Conservation (phyloP, 2,329 filamentous ascomycete genomes). For the Fusarium sp. region DNA sequence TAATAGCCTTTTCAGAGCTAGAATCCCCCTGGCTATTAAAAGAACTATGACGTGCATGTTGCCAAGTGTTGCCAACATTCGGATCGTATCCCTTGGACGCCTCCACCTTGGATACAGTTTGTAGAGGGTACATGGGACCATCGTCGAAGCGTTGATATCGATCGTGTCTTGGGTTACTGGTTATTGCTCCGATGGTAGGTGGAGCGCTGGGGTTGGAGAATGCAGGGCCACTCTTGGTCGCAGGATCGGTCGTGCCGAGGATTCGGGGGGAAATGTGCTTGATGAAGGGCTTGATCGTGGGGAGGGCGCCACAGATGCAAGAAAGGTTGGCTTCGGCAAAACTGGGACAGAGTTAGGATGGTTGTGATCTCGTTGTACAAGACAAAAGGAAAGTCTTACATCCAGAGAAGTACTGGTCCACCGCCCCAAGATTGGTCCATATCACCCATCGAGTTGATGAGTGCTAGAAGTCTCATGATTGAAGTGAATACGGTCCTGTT, state of each 20-base stretch:
- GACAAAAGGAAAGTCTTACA: not conserved
- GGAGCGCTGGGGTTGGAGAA: conserved; percentile 19
- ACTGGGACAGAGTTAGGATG: not conserved
- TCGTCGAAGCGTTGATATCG: conserved; percentile 17
- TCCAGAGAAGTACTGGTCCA: conserved; percentile 27
- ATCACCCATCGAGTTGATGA: conserved; percentile 14
- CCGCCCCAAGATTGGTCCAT: conserved; percentile 16
- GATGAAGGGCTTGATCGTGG: conserved; percentile 26
- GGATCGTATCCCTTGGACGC: not conserved
- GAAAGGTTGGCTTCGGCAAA: conserved; percentile 30
- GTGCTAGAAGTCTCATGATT: conserved; percentile 21
- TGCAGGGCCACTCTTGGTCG: conserved; percentile 1
- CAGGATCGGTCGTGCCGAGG: not conserved
- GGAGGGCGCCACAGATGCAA: conserved; percentile 21
- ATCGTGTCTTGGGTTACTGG: not conserved
- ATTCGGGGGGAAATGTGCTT: conserved; percentile 25
- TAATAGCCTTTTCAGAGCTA: conserved; percentile 18
- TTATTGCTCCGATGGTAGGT: conserved; percentile 16
- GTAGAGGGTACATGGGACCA: conserved; percentile 9
- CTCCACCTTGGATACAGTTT: conserved; percentile 9
- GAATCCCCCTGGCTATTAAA: conserved; percentile 10
- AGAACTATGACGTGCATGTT: not conserved
- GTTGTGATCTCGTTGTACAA: not conserved
- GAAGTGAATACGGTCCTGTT: conserved; percentile 24
- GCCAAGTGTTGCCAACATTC: not conserved